These are phyloP conservation scores for Grammothele lineata DNA, from an alignment of 768 basidiomycete species.

Conservation along the genomic window DNA sequence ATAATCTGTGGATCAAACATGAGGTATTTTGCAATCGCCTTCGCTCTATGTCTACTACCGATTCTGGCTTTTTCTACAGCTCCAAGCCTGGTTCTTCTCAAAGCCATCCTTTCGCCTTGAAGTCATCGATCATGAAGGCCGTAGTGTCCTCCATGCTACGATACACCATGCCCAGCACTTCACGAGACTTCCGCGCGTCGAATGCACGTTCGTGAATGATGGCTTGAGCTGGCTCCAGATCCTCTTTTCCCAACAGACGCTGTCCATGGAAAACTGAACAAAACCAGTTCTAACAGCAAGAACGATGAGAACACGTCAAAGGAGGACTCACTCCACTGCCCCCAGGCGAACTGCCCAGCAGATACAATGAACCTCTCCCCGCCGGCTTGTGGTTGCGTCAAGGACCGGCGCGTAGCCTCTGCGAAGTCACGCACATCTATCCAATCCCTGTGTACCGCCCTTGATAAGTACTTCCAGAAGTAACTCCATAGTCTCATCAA, in stretches of 20 bases:
- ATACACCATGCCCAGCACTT: constrained; percentile 18
- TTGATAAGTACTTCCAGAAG: no score
- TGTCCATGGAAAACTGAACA: background rate
- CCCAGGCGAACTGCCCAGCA: constrained; percentile 13
- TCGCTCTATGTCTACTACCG: no score
- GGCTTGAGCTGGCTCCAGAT: background rate
- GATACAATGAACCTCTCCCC: constrained; percentile 34
- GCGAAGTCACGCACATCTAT: constrained; percentile 18
- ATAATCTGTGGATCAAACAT: no score
- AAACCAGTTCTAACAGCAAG: background rate
- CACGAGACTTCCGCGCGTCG: background rate
- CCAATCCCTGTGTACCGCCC: constrained; percentile 6
- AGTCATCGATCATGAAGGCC: constrained; percentile 18
- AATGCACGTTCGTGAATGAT: background rate
- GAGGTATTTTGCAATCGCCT: no score
- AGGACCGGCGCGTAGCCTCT: constrained; percentile 6
- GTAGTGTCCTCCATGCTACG: constrained; percentile 15
- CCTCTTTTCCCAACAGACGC: background rate
- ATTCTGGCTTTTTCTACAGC: no score
- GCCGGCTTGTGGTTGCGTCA: constrained; percentile 26
- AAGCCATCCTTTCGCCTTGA: constrained; percentile 22
- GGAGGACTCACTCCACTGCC: constrained; percentile 5
- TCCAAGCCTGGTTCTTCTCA: no score
- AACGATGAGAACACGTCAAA: background rate
- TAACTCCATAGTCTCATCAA: no score